A percentile compares a stretch with the other conserved stretches of the same genome.
Conservation (phyloP, 352 stramenopile genomes). For the Globisporangium nagaii region DNA sequence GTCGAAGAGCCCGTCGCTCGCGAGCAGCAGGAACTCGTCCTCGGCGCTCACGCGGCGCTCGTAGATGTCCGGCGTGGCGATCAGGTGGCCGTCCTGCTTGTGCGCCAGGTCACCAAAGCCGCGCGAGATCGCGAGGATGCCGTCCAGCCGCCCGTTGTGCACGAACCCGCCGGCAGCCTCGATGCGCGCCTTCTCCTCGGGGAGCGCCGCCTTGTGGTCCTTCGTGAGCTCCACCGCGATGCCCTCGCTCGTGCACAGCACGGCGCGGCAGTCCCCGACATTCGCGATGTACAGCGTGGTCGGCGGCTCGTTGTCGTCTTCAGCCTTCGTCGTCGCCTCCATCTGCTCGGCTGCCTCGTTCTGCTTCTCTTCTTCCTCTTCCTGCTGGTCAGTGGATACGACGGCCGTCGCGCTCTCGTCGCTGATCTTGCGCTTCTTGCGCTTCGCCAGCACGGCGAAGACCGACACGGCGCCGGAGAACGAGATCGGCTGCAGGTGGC, state of each 20-base stretch:
- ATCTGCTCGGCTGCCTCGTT: not conserved
- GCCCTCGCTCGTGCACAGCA: conserved; percentile 74
- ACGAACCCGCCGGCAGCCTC: conserved; percentile 80
- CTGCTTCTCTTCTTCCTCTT: not conserved
- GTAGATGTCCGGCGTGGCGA: conserved; percentile 76
- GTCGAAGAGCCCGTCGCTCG: conserved; percentile 91
- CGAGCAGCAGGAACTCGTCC: conserved; percentile 89
- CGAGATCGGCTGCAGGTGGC: conserved; percentile 70
- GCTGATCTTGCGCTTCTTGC: conserved; percentile 15
- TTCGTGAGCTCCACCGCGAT: conserved; percentile 74
- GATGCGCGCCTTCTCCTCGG: conserved; percentile 75
- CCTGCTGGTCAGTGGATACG: not conserved
- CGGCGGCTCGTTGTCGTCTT: conserved; percentile 22
- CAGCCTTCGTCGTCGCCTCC: not conserved
- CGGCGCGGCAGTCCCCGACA: conserved; percentile 86
- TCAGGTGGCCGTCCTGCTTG: conserved; percentile 86
- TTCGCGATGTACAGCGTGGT: conserved; percentile 81
- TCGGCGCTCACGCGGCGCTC: conserved; percentile 49
- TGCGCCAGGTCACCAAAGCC: conserved; percentile 87
- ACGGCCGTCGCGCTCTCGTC: conserved; percentile 3
- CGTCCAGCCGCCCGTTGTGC: conserved; percentile 85
- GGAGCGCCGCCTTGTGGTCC: conserved; percentile 84
- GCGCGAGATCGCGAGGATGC: conserved; percentile 82
- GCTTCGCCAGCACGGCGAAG: conserved; percentile 55
- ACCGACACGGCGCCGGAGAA: conserved; percentile 78